Base-by-base conservation (phyloP, 306 rosid species). In the Casuarina cunninghamiana region DNA sequence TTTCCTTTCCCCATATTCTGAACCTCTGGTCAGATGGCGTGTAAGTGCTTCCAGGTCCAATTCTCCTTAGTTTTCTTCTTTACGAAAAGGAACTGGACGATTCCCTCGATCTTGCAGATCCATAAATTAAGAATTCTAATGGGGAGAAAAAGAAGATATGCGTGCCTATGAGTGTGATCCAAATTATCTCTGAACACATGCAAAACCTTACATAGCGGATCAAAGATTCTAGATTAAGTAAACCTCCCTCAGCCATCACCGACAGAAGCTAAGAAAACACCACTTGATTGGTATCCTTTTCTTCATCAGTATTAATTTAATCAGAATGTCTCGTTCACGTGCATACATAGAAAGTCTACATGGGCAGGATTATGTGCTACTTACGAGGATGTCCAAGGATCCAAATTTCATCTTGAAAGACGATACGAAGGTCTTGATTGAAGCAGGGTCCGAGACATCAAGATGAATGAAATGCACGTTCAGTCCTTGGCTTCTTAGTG, bases 351-450 rank as follows among this genome's bases (percentile, higher is more conserved):
- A 15, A 49, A 53, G 0, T 53, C 26, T 53, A 16, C 58, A 53
- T 53, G 58, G 16, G 58, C 26, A 17, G 19, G 58, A 3, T 5
- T 38, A 11, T 13, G 32, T 15, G 9, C n/a, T 10, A 74, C 91
- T 54, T 19, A 94, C 98, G 8, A 94, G 97, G 76, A 95, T 89
- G 49, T 95, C 97, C 78, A 95, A 74, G 72, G 90, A 68, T 26
- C 87, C 83, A 53, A 89, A 93, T 75, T 71, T 75, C 35, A 70
- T 73, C 9, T 11, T 10, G 89, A 95, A 93, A 73, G 85, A 86
- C 44, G 88, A 76, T 0, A 84, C 89, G 67, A 95, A 95, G 60
- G 78, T 1, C 8, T 46, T 19, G 61, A 95, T 89, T 2, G 97
- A 95, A 70, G 69, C 5, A 17, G 96, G 94, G 67, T 93, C 93